Evolutionary conservation across 352 stramenopile genomes (phyloP).

Genomic region (Pythium scleroteichum): DNA sequence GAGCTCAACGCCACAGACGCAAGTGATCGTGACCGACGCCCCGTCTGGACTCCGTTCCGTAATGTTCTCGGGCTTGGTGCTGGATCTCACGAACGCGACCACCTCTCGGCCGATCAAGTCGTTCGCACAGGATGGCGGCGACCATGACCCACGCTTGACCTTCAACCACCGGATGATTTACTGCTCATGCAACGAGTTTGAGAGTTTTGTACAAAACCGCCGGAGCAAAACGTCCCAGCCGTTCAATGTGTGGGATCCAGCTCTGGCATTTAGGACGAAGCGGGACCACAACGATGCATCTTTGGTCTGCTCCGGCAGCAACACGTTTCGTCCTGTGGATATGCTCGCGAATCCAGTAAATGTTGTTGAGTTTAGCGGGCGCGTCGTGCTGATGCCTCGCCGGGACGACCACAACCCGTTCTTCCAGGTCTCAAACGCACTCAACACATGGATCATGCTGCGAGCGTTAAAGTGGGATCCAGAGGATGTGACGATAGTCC

Average conservation of each 20-base stretch:
- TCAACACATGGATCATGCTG: conserved; percentile 35
- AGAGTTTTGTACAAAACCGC: neutral
- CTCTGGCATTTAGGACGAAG: neutral
- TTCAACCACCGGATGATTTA: conserved; percentile 19
- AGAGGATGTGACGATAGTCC: conserved; percentile 17
- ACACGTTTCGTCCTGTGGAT: too few species aligned
- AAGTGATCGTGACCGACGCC: conserved; percentile 28
- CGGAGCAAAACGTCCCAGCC: neutral
- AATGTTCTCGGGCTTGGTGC: conserved; percentile 43
- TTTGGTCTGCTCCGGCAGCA: neutral
- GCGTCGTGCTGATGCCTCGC: conserved; percentile 20
- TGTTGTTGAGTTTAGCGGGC: neutral
- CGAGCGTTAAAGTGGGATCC: conserved; percentile 12
- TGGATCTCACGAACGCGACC: conserved; percentile 43
- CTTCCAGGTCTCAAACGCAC: conserved; percentile 30
- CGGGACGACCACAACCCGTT: conserved; percentile 42
- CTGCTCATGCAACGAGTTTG: conserved; percentile 19
- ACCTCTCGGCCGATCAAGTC: conserved; percentile 26
- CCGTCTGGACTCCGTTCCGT: conserved; percentile 30
- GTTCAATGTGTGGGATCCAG: conserved; percentile 11
- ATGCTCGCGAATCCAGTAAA: too few species aligned
- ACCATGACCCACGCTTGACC: conserved; percentile 40
- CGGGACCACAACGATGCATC: neutral
- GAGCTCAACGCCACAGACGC: neutral
- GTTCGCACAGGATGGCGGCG: conserved; percentile 31